Base-by-base conservation (phyloP, 129 eudicot genomes). In the Smallanthus sonchifolius region DNA sequence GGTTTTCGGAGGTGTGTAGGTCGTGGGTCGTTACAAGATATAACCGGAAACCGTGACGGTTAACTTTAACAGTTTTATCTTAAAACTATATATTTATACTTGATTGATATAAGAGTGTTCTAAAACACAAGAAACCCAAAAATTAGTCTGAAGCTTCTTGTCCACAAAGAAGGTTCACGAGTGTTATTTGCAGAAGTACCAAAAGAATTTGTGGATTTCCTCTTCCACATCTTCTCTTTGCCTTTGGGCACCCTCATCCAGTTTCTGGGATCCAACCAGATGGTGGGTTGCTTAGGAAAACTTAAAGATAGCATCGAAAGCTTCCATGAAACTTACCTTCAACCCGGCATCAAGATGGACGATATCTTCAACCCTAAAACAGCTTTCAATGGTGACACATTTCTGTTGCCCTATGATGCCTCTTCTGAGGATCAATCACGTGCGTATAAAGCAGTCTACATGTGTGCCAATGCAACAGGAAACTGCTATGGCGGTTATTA, bases 221-320 rank as follows among this genome's bases (percentile, higher is more conserved):
- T 69, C 3, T 69, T 28, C 44, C 42, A 61, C 66, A 32, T 69
- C 28, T 69, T 47, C 34, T 8, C 73, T 30, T 47, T 61, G 40
- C 66, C 66, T 32, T 54, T 30, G 14, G 62, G 62, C 62, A 19
- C 62, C 62, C 62, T 55, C 62, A 20, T 55, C 35, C 34, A 55
- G 62, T 55, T 55, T 0, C 11, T 47, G 0, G 73, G 73, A 8
- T 47, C 73, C 7, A 14, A 69, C n/a, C 30, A 69, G 4, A 69
- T 69, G 73, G 61, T 69, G 1, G 73, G 73, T 3, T 47, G 60
- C 61, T 69, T 69, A 69, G 73, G 73, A 3, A 69, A 69, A 14
- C 73, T 69, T 2, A 47, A 47, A 69, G 73, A 69, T 40, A 69
- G 73, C 61, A 15, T 69, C 5, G n/a, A 69, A 13, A 30, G 1